phyloP scores from a whole-genome alignment of 345 rosid species.

The Eucalyptus grandis region DNA sequence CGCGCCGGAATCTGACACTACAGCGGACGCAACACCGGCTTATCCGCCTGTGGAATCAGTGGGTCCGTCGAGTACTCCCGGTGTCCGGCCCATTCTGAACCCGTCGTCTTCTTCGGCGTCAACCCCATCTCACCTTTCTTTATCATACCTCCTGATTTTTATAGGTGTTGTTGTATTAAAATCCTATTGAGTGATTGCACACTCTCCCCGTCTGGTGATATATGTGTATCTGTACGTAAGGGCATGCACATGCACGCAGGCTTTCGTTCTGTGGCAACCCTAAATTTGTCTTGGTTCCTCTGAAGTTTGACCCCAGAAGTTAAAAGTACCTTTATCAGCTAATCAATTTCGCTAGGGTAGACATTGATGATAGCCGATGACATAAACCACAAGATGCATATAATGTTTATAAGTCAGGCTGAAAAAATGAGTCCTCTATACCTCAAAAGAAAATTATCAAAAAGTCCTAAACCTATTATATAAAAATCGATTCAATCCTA shows the following conservation, averaged over 20 bases:
- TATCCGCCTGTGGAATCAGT: slow-evolving; percentile 3
- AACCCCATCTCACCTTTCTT: not conserved
- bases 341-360: not conserved
- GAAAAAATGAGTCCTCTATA: rapidly evolving
- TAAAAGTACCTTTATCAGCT: not conserved
- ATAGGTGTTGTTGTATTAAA: not conserved
- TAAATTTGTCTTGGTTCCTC: not conserved
- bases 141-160: not conserved
- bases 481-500: rapidly evolving
- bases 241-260: not conserved
- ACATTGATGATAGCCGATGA: not conserved
- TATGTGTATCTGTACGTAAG: not conserved
- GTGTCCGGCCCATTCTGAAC: slow-evolving; percentile 21
- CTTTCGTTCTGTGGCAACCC: not conserved
- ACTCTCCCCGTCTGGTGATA: not conserved
- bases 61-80: slow-evolving; percentile 5
- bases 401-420: rapidly evolving
- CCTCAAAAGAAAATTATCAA: too few species aligned
- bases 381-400: not conserved
- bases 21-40: slow-evolving; percentile 7
- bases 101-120: slow-evolving; percentile 5
- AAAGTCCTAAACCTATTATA: too few species aligned
- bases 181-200: not conserved
- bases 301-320: not conserved
- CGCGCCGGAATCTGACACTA: not conserved